These are phyloP conservation scores for Athelia sp. DNA, from an alignment of 1,284 basidiomycete genomes.

Conservation along the genomic window DNA sequence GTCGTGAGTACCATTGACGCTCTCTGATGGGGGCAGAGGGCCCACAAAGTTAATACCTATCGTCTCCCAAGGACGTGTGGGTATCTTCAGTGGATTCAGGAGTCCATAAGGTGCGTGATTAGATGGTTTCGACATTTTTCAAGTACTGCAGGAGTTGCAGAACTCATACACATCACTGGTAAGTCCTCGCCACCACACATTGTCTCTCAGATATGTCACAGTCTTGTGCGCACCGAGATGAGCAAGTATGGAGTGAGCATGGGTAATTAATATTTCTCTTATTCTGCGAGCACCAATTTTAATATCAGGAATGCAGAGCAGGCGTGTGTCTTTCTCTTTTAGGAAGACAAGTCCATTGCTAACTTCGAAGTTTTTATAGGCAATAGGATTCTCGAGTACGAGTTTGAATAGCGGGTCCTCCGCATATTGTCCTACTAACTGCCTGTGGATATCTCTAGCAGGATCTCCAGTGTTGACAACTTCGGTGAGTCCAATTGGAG, in stretches of 20 bases:
- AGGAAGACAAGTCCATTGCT: slow-evolving; percentile 12
- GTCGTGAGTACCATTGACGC: slow-evolving; percentile 21
- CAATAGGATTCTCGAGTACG: slow-evolving; percentile 8
- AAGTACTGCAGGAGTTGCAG: slow-evolving; percentile 20
- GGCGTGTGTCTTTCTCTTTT: slow-evolving; percentile 5
- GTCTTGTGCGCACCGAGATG: slow-evolving; percentile 24
- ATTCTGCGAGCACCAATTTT: slow-evolving; percentile 9
- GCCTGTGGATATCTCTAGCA: slow-evolving; percentile 1
- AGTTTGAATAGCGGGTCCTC: slow-evolving; percentile 9
- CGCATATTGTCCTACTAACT: slow-evolving; percentile 2
- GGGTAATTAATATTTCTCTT: slow-evolving; percentile 20
- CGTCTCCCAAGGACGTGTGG: slow-evolving; percentile 20
- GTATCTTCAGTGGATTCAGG: slow-evolving; percentile 16
- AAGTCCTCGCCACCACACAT: slow-evolving; percentile 26
- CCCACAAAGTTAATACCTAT: slow-evolving; percentile 35
- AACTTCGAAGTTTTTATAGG: slow-evolving; percentile 12
- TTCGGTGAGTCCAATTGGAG: background rate
- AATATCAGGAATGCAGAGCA: slow-evolving; percentile 14
- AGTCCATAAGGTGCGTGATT: slow-evolving; percentile 20
- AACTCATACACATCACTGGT: slow-evolving; percentile 15
- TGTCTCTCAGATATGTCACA: slow-evolving; percentile 15
- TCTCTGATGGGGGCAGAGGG: slow-evolving; percentile 24
- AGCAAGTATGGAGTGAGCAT: slow-evolving; percentile 23
- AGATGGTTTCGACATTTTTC: slow-evolving; percentile 17
- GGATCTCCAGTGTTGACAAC: slow-evolving; percentile 1